A percentile compares a stretch with the other conserved stretches of the same genome.
Evolutionary conservation across 2,329 filamentous ascomycete genomes (phyloP).

Genomic region (Ceratocystis destructans): DNA sequence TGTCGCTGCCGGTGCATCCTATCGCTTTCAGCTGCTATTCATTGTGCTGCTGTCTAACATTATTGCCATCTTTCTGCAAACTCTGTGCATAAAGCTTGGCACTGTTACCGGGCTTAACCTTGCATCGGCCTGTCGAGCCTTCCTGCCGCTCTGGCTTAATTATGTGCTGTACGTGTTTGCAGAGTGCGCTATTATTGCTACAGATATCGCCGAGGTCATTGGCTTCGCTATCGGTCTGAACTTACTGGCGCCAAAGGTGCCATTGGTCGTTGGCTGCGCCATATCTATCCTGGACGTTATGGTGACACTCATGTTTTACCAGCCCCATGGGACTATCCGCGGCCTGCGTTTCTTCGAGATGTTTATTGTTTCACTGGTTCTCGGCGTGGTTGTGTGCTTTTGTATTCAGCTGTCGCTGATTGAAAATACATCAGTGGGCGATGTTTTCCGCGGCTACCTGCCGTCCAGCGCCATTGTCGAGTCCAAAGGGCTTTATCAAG

Average conservation of each 20-base stretch:
- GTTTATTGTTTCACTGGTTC: constrained; percentile 48
- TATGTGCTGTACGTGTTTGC: constrained; percentile 47
- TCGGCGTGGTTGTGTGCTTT: constrained; percentile 58
- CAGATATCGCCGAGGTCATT: constrained; percentile 59
- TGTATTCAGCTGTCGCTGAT: constrained; percentile 55
- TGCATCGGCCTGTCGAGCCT: constrained; percentile 50
- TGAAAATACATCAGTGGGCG: constrained; percentile 37
- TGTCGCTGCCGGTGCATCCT: constrained; percentile 52
- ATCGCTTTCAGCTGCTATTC: constrained; percentile 52
- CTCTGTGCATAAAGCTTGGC: constrained; percentile 53
- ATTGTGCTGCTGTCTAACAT: constrained; percentile 55
- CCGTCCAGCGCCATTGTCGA: constrained; percentile 47
- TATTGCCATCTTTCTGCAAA: constrained; percentile 58
- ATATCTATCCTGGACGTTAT: constrained; percentile 56
- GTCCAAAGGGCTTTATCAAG: constrained; percentile 49
- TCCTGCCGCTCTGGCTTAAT: constrained; percentile 53
- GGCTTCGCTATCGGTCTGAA: constrained; percentile 58
- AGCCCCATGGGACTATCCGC: constrained; percentile 43
- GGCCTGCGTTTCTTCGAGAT: constrained; percentile 49
- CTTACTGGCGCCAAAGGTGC: constrained; percentile 47
- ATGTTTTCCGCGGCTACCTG: constrained; percentile 52
- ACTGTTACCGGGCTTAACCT: constrained; percentile 55
- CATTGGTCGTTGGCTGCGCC: constrained; percentile 53
- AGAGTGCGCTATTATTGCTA: constrained; percentile 56
- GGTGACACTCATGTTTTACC: constrained; percentile 53